These are phyloP conservation scores for Lunasporangiospora selenospora DNA, from an alignment of 192 early-diverging fungal genomes.

Conservation along the genomic window DNA sequence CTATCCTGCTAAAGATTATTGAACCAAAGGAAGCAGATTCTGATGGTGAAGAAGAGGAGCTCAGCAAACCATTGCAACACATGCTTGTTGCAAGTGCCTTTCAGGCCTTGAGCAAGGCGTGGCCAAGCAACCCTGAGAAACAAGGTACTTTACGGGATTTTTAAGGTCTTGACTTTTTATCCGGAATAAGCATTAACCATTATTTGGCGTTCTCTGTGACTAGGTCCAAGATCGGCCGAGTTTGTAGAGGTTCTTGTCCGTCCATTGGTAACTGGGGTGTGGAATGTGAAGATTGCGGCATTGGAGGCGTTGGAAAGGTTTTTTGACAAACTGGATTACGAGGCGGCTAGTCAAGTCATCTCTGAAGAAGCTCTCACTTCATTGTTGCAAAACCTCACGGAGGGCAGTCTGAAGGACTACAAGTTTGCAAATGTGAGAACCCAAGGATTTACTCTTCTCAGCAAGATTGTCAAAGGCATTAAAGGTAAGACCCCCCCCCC, in stretches of 20 bases:
- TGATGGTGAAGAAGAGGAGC: conserved; percentile 66
- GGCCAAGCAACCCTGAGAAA: conserved; percentile 35
- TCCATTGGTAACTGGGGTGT: conserved; percentile 71
- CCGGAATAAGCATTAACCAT: background rate
- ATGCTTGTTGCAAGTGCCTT: conserved; percentile 73
- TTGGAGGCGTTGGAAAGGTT: conserved; percentile 70
- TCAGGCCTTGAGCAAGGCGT: conserved; percentile 68
- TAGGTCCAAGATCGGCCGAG: conserved; percentile 50
- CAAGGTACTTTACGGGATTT: no score
- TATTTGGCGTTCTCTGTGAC: background rate
- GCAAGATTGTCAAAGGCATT: conserved; percentile 36
- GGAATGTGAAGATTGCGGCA: conserved; percentile 83
- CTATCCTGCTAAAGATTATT: conserved; percentile 57
- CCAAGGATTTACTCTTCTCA: conserved; percentile 60
- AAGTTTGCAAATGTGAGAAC: conserved; percentile 71
- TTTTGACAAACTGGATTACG: conserved; percentile 44
- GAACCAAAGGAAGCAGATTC: conserved; percentile 49
- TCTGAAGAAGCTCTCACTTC: conserved; percentile 23
- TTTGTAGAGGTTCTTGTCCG: conserved; percentile 54
- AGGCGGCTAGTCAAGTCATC: background rate
- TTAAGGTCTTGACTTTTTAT: conserved; percentile 11
- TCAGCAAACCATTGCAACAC: conserved; percentile 64
- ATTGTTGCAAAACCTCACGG: conserved; percentile 52
- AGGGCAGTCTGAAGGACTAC: conserved; percentile 59
- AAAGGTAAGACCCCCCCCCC: conserved; percentile 52